Evolutionary conservation across 495 filamentous ascomycete species (phyloP), one percentile per base, ranked within the genome.

Genomic region (Geoglossum glabrum): DNA sequence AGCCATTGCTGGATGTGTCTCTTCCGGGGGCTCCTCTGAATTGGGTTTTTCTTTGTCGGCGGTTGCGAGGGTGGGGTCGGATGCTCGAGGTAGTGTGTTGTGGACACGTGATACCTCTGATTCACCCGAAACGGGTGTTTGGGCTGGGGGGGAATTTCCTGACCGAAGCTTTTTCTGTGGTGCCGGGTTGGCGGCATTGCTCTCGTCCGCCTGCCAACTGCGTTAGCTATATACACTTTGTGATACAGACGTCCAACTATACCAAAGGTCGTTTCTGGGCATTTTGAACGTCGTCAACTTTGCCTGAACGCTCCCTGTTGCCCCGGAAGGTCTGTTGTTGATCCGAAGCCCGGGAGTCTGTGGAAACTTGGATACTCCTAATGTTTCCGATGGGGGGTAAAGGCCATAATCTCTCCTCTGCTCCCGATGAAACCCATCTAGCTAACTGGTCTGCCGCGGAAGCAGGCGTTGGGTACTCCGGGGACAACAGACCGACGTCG

Each of bases 401-500:
- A 28, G 69, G 62, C 76, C 76, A 78, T 11, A 60, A 58, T 13
- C 62, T 47, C 43, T 63, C 59, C 38, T 71, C 63, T 56, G 66
- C 65, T 30, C 74, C 73, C 1, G 64, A 63, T 3, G 70, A 52
- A 11, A 73, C 68, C 30, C 56, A 69, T 13, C 62, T 57, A 9
- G 73, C 57, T 21, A 78, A 69, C 28, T 74, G 70, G 27, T 74
- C 69, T 17, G 70, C 76, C 61, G 73, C 68, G 47, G 73, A 71
- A 11, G 65, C 64, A n/a, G 76, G 66, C 9, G 64, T 64, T 13
- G 72, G 64, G 7, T 74, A 74, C 60, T 74, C 67, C 46, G 73
- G 66, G 52, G 74, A 71, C 3, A 79, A 67, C 52, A 74, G 69
- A 17, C 76, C 76, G 5, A 76, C 73, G 3, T 70, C 73, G 3